phyloP scores from a whole-genome alignment of 1,284 basidiomycete species.

The Ganoderma lingzhi region DNA sequence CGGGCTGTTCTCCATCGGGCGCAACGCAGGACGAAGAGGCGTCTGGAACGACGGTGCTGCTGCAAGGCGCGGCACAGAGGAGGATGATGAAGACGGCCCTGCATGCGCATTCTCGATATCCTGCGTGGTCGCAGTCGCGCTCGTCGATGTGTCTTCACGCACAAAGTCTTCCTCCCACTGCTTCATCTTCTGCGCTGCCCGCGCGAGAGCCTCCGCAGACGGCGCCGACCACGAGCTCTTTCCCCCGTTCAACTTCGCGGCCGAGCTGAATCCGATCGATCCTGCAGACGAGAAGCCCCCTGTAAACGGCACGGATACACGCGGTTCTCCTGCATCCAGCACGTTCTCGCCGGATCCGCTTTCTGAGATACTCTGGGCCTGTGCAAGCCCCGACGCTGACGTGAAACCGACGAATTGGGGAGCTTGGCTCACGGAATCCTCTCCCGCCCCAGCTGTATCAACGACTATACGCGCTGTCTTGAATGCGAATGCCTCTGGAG shows the following conservation, averaged over 20 bases:
- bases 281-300: conserved; percentile 11
- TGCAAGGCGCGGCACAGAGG: not conserved
- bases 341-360: not conserved
- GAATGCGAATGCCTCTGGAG: conserved; percentile 34
- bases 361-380: conserved; percentile 15
- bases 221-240: conserved; percentile 50
- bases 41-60: conserved; percentile 33
- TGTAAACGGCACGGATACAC: not conserved
- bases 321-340: not conserved
- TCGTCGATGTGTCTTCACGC: conserved; percentile 23
- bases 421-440: conserved; percentile 20
- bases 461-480: conserved; percentile 35
- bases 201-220: conserved; percentile 63
- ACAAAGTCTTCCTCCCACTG: conserved; percentile 62
- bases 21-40: conserved; percentile 49
- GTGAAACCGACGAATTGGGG: conserved; percentile 25
- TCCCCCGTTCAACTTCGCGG: conserved; percentile 14
- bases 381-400: conserved; percentile 21
- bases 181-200: conserved; percentile 61
- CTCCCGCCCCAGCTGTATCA: not conserved
- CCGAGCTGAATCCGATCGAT: conserved; percentile 26
- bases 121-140: not conserved
- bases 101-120: conserved; percentile 23
- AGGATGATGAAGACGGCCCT: not conserved
- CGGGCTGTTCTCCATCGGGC: conserved; percentile 48